phyloP scores from a whole-genome alignment of 176 grass and related monocot genomes.

The Raddia distichophylla region DNA sequence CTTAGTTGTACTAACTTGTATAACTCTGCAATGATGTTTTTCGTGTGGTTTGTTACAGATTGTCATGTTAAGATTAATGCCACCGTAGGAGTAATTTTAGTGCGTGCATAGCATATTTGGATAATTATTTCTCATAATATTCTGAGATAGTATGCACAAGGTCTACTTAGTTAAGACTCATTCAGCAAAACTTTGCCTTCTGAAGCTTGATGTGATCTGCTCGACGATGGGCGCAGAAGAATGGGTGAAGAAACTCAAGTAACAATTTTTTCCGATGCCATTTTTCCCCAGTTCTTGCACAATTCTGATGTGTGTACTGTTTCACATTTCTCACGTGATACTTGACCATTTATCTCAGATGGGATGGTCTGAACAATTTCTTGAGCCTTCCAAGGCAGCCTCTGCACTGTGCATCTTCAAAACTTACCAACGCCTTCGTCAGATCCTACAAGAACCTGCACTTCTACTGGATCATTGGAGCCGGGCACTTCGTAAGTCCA shows the following conservation, averaged over 20 bases:
- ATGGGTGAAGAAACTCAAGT: slow-evolving; percentile 95
- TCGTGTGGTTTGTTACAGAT: no score
- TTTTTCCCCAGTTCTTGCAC: no score
- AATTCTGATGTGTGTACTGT: no score
- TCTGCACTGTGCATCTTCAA: slow-evolving; percentile 49
- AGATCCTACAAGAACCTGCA: slow-evolving; percentile 86
- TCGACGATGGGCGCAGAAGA: slow-evolving; percentile 67
- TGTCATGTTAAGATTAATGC: no score
- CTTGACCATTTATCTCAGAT: slow-evolving; percentile 35
- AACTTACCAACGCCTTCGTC: slow-evolving; percentile 65
- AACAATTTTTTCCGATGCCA: not conserved
- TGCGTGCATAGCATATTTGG: no score
- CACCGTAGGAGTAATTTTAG: no score
- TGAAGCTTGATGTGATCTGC: slow-evolving; percentile 83
- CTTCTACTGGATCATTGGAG: slow-evolving; percentile 95
- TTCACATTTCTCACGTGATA: not conserved
- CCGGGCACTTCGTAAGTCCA: slow-evolving; percentile 80
- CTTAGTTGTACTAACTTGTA: no score
- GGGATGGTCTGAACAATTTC: slow-evolving; percentile 65
- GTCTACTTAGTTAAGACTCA: not conserved
- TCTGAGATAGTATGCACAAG: no score
- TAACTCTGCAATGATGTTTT: no score
- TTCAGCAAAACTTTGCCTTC: not conserved
- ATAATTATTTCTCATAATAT: no score
- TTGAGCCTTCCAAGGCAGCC: slow-evolving; percentile 52